Base-by-base conservation (phyloP, 495 filamentous ascomycete species). In the Penicillium cataractarum region DNA sequence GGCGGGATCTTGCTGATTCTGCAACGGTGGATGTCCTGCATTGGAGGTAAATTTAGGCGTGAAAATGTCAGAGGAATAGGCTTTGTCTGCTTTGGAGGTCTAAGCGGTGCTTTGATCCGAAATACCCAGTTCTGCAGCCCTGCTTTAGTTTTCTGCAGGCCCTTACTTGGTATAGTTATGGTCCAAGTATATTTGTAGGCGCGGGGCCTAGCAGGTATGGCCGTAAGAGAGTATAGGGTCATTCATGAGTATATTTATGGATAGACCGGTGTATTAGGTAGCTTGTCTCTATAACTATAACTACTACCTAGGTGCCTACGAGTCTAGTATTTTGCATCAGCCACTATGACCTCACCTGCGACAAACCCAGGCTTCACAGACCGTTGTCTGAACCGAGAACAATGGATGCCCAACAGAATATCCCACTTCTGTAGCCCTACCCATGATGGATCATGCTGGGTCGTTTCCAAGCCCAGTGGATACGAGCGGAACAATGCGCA, bases 21-120 rank as follows among this genome's bases (percentile, higher is more conserved):
- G 56, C 58, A 32, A 58, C 53, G 13, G n/a, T 10, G 8, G 24
- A 64, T 64, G 52, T 52, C 50, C 26, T 60, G 57, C 52, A 57
- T 64, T 57, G 40, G n/a, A 42, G 8, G 39, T 46, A n/a, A 32
- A 27, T 32, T 31, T 24, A 48, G 44, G 21, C 46, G 12, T 46
- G 42, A 22, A 4, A 4, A 5, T 46, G n/a, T n/a, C 12, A 22
- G 13, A 50, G 12, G 9, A 3, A 50, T 50, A 29, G 12, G 13
- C 46, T 48, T 48, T n/a, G 21, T 48, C 22, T 48, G 21, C 35
- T 39, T 17, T 39, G 6, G n/a, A 37, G 44, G 44, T 17, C 44
- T 15, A 3, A 19, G 40, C 40, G 40, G 19, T 46, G 40, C 5
- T 27, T 24, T 27, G n/a, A 42, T 4, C 17, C 13, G 8, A 24